A percentile compares a stretch with the other conserved stretches of the same genome.
These are phyloP conservation scores for Podospora bellae-mahoneyi DNA, from an alignment of 495 filamentous ascomycete genomes.

Conservation along the genomic window DNA sequence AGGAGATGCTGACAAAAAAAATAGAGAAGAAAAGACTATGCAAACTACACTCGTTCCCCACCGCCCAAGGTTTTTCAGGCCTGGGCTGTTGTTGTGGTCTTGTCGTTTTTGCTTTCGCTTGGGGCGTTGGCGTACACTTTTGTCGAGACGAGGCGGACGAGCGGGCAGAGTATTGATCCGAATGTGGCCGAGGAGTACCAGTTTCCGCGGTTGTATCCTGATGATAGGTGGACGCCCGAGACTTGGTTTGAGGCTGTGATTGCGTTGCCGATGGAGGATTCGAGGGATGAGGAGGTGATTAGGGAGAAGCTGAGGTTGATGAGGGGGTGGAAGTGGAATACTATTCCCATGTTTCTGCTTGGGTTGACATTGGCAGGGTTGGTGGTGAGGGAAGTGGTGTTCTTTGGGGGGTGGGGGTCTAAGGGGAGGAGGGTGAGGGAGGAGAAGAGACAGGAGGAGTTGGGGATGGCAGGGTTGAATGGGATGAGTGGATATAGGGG, in stretches of 20 bases:
- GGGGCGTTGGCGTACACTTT: conserved; percentile 46
- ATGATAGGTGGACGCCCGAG: conserved; percentile 52
- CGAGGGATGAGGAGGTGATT: conserved; percentile 36
- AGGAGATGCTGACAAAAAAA: conserved; percentile 16
- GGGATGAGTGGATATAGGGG: not conserved
- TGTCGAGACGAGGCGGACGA: conserved; percentile 41
- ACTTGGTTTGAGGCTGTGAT: conserved; percentile 54
- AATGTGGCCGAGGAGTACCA: conserved; percentile 29
- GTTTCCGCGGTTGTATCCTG: conserved; percentile 43
- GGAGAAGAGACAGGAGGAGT: not conserved
- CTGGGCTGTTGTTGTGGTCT: conserved; percentile 41
- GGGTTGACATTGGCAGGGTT: conserved; percentile 45
- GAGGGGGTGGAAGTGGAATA: conserved; percentile 54
- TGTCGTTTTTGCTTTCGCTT: conserved; percentile 45
- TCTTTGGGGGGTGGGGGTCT: not conserved
- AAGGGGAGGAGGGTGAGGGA: conserved; percentile 13
- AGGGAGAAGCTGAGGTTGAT: conserved; percentile 41
- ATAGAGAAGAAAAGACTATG: conserved; percentile 18
- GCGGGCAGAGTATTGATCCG: conserved; percentile 41
- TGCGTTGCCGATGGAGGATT: conserved; percentile 39
- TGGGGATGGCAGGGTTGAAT: not conserved
- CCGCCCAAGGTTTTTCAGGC: conserved; percentile 34
- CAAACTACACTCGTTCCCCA: not conserved
- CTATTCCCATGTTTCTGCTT: conserved; percentile 50
- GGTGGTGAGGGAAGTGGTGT: conserved; percentile 38